Evolutionary conservation across 352 stramenopile genomes (phyloP), one percentile per base, ranked within the genome.

Genomic region (Phytophthora europaea): DNA sequence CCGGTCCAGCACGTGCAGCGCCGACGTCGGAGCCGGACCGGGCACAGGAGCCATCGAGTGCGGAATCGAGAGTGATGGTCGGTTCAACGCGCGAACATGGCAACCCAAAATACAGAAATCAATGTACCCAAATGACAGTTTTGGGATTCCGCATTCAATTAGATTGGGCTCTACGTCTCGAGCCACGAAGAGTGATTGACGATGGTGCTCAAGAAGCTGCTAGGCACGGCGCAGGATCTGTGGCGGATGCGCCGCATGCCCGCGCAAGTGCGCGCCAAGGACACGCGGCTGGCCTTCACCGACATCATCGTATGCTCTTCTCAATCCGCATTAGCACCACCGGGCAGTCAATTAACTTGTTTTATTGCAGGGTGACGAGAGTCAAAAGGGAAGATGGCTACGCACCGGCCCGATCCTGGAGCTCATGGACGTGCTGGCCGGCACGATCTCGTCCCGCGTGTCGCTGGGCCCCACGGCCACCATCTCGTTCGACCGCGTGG

Each of bases 401-500:
- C 70, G 78, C 48, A 84, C 80, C 1, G 83, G 83, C 18, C 83
- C 83, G 16, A 87, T 90, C 16, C 57, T 90, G 28, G 67, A 84
- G 48, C 70, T 88, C 16, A 90, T 90, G 78, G 83, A 90, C 45
- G 75, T 88, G 15, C 72, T 89, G 34, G 83, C 81, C 1, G 82
- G 80, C 2, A 69, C 75, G 0, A 85, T 90, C 51, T 79, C 81
- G 10, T 75, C 71, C 4, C 74, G 81, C 50, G 68, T 78, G 15
- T 75, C 82, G 4, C 65, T 73, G 3, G 81, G 83, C 6, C 68
- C 73, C 6, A 77, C 63, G 18, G 83, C 81, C 10, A 89, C 81
- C 8, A 84, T 91, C 67, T 87, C 75, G 6, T 88, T 91, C 68
- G 81, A 91, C 51, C 81, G 82, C 10, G 79, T 91, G 34, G 81